phyloP scores from a whole-genome alignment of 768 basidiomycete species.

The Cyclocybe cylindracea region DNA sequence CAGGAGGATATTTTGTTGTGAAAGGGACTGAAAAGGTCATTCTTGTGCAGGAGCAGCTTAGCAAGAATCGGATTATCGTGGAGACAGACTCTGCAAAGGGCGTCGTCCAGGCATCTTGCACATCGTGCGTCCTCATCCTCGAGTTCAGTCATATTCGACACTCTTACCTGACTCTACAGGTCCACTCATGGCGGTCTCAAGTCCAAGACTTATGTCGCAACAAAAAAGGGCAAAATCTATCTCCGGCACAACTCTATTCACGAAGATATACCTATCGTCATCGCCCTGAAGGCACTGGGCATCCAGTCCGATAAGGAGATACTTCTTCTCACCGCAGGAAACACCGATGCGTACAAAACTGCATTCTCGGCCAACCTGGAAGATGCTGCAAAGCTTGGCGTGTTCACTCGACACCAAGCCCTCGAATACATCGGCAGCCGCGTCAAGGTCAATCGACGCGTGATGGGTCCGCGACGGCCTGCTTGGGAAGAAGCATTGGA shows the following conservation, averaged over 20 bases:
- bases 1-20: constrained; percentile 99
- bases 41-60: constrained; percentile 96
- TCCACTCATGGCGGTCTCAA: constrained; percentile 85
- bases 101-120: constrained; percentile 91
- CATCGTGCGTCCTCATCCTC: constrained; percentile 65
- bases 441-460: constrained; percentile 83
- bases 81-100: constrained; percentile 92
- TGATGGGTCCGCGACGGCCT: constrained; percentile 81
- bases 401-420: constrained; percentile 92
- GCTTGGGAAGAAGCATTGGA: constrained; percentile 95
- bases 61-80: constrained; percentile 99
- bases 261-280: constrained; percentile 94
- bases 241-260: constrained; percentile 97
- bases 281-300: constrained; percentile 95
- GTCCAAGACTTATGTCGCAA: constrained; percentile 96
- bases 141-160: not conserved
- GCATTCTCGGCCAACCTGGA: constrained; percentile 91
- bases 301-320: constrained; percentile 98
- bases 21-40: constrained; percentile 99
- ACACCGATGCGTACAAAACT: constrained; percentile 82
- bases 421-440: constrained; percentile 93
- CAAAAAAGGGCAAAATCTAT: constrained; percentile 93
- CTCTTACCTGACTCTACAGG: constrained; percentile 33
- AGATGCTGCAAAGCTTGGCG: constrained; percentile 87
- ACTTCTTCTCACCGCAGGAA: constrained; percentile 89